Base-by-base conservation (phyloP, 2,329 filamentous ascomycete species). In the Teratosphaeria epicoccoides region DNA sequence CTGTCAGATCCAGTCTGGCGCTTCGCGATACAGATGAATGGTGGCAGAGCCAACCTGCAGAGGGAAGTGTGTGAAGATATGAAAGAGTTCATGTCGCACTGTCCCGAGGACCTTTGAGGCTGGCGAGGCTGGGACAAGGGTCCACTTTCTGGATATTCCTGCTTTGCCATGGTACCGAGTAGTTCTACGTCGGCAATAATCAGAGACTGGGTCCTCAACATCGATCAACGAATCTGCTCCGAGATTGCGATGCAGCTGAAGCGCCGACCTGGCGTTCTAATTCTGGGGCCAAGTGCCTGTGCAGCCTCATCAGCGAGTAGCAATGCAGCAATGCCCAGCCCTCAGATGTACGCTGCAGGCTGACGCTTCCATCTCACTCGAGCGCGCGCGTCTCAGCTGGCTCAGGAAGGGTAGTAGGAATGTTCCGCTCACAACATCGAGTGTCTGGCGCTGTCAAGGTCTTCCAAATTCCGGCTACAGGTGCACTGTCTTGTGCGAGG, bases 201-300 rank as follows among this genome's bases (percentile, higher is more conserved):
- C n/a, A n/a, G n/a, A n/a, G n/a, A n/a, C n/a, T n/a, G n/a, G n/a
- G n/a, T n/a, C n/a, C n/a, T n/a, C n/a, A n/a, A n/a, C n/a, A n/a
- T n/a, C n/a, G n/a, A n/a, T n/a, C n/a, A n/a, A n/a, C n/a, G n/a
- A n/a, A n/a, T n/a, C n/a, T n/a, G n/a, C n/a, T n/a, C n/a, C n/a
- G n/a, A n/a, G n/a, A n/a, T n/a, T n/a, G n/a, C n/a, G n/a, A 46
- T 47, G 46, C 46, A 12, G 33, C 33, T 40, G 33, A 40, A 40
- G 14, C 33, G 33, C 33, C 33, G 20, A 17, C 33, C 4, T 40
- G 33, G n/a, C 33, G 33, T 20, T 22, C n/a, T 40, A 4, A 3
- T 11, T 29, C 14, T 10, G 28, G 33, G n/a, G 7, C n/a, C 33
- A 7, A 17, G n/a, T 40, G 14, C n/a, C n/a, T 7, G 1, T n/a